Base-by-base conservation (phyloP, 1,139 yeast genomes). In the Blastobotrys elegans region DNA sequence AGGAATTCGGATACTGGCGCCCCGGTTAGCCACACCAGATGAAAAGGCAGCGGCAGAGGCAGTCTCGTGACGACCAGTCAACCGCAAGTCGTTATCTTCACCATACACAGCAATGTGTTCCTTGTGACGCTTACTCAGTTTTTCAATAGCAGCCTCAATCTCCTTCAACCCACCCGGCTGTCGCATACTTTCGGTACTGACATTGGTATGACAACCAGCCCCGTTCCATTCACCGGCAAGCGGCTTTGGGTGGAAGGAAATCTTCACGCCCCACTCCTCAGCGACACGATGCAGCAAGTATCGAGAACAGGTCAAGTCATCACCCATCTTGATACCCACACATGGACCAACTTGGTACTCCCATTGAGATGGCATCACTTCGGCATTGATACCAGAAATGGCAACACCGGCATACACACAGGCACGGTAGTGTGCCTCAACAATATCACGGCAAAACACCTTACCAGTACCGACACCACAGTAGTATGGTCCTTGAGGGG, bases 281-380 rank as follows among this genome's bases (percentile, higher is more conserved):
- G 97, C 97, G 52, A 89, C 95, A 73, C 97, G 84, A 72, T 81
- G 82, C 67, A 92, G 76, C 63, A 92, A 76, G 72, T 87, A 92
- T 73, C 98, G 84, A 55, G 97, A 94, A 64, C 90, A 79, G 92
- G 97, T 90, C 69, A 92, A 80, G 71, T 92, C 83, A 71, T 92
- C 98, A 70, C 97, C 98, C 97, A 92, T 90, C 61, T 74, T 70
- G 69, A 92, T 90, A 66, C 98, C 98, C 56, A 72, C 79, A 74
- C 97, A 88, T 56, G 98, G 98, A 66, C 98, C 98, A 61, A 92
- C 97, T 77, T 92, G 98, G 86, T 86, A 92, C 76, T 92, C 98
- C 98, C 98, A 92, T 79, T 92, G 98, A 52, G 97, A 88, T 51
- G 98, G 98, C 97, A 92, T 92, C 58, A 92, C 98, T 77, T 92